Evolutionary conservation across 495 filamentous ascomycete genomes (phyloP).

Genomic region (Aspergillus conjunctus): DNA sequence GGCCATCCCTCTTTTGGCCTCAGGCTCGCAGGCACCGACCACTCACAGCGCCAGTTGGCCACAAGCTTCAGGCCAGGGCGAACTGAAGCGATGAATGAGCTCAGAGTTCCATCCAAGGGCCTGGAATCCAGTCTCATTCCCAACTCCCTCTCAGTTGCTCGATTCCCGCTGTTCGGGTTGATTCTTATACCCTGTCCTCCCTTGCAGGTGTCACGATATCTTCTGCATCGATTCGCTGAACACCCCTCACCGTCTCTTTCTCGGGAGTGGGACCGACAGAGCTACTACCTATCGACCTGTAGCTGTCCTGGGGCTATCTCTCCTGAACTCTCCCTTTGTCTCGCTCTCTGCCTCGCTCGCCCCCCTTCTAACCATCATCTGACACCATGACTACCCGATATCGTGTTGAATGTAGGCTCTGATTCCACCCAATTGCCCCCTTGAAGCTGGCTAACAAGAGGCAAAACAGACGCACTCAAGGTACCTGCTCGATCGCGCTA

Average conservation of each 20-base stretch:
- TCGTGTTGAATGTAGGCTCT: slow-evolving; percentile 76
- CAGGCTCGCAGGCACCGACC: slow-evolving; percentile 9
- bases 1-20: slow-evolving; percentile 3
- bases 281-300: neutral
- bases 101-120: neutral
- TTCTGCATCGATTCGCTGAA: neutral
- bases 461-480: slow-evolving; percentile 74
- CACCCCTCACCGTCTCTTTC: neutral
- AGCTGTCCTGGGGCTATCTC: neutral
- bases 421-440: neutral
- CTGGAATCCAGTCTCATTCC: neutral
- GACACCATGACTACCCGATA: slow-evolving; percentile 83
- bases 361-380: neutral
- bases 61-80: neutral
- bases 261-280: neutral
- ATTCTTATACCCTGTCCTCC: neutral
- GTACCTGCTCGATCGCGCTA: slow-evolving; percentile 29
- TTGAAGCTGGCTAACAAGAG: slow-evolving; percentile 24
- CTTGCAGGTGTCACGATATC: neutral
- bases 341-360: neutral
- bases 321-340: neutral
- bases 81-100: neutral
- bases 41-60: slow-evolving; percentile 1
- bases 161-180: neutral
- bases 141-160: neutral